Conservation (phyloP, 2,329 filamentous ascomycete species). For the Gyromitra esculenta region DNA sequence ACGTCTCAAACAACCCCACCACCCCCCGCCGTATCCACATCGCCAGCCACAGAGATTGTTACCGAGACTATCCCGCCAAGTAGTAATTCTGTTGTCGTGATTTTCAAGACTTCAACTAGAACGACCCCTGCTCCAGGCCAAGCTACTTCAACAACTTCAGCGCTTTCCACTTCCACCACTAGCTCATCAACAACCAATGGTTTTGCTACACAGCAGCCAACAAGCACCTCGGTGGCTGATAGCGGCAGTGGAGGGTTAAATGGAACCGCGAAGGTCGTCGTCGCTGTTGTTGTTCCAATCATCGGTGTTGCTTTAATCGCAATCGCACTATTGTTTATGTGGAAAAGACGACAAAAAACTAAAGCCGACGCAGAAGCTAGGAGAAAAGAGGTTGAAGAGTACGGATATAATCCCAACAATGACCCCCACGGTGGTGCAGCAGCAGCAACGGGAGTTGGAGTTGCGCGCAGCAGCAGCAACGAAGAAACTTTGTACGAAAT, state of each 20-base stretch:
- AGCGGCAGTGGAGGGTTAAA: slow-evolving; percentile 64
- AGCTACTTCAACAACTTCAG: background rate
- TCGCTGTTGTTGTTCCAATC: slow-evolving; percentile 93
- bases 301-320: slow-evolving; percentile 84
- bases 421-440: slow-evolving; percentile 68
- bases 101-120: slow-evolving; percentile 24
- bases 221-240: slow-evolving; percentile 41
- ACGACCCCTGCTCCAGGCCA: slow-evolving; percentile 11
- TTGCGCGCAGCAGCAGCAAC: slow-evolving; percentile 60
- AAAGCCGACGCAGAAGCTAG: slow-evolving; percentile 83
- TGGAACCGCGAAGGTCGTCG: slow-evolving; percentile 78
- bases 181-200: background rate
- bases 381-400: slow-evolving; percentile 96
- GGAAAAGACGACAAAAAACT: slow-evolving; percentile 85
- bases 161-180: slow-evolving; percentile 4
- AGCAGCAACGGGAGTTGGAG: slow-evolving; percentile 62
- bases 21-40: background rate
- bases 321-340: slow-evolving; percentile 80
- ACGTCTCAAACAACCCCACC: slow-evolving; percentile 26
- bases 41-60: slow-evolving; percentile 10
- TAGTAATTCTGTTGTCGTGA: background rate
- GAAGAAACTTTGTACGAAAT: slow-evolving; percentile 73
- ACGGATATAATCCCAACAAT: slow-evolving; percentile 96
- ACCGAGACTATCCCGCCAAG: slow-evolving; percentile 19
- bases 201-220: slow-evolving; percentile 13